A percentile compares a stretch with the other conserved stretches of the same genome.
Conservation (phyloP, 2,329 filamentous ascomycete species). For the Hymenoscyphus repandus region DNA sequence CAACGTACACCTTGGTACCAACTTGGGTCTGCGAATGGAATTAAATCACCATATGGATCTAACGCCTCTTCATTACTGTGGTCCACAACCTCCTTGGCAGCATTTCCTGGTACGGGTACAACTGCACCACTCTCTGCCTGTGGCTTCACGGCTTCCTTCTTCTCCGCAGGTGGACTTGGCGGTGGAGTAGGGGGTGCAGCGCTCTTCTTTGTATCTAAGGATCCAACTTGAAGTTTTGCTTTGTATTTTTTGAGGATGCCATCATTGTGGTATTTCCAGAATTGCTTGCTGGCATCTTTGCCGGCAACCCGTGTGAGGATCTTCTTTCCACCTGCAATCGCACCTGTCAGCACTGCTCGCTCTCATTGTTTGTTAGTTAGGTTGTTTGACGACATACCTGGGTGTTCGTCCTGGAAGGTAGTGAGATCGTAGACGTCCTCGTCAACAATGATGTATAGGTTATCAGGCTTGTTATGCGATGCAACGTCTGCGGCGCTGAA, state of each 20-base stretch:
- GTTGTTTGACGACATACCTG: constrained; percentile 50
- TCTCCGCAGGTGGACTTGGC: constrained; percentile 38
- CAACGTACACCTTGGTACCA: constrained; percentile 91
- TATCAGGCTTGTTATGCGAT: constrained; percentile 82
- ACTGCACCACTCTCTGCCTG: constrained; percentile 52
- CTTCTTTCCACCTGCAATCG: constrained; percentile 29
- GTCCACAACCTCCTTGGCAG: constrained; percentile 43
- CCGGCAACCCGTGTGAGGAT: constrained; percentile 30
- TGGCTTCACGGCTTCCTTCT: constrained; percentile 49
- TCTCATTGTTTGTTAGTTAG: constrained; percentile 27
- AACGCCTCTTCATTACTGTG: constrained; percentile 52
- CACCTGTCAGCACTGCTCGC: constrained; percentile 31
- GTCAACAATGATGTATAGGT: constrained; percentile 86
- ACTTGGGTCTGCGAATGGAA: constrained; percentile 85
- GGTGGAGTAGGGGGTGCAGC: constrained; percentile 46
- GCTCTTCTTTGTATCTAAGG: constrained; percentile 79
- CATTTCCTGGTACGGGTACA: constrained; percentile 38
- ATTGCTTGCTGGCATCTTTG: constrained; percentile 32
- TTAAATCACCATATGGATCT: constrained; percentile 77
- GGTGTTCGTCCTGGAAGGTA: constrained; percentile 80
- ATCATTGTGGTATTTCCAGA: constrained; percentile 34
- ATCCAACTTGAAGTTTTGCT: constrained; percentile 83
- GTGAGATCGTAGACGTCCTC: constrained; percentile 95
- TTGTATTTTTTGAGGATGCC: constrained; percentile 53
- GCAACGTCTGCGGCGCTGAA: constrained; percentile 83